These are phyloP conservation scores for Cryphonectria japonica DNA, from an alignment of 2,329 filamentous ascomycete genomes.

Conservation along the genomic window DNA sequence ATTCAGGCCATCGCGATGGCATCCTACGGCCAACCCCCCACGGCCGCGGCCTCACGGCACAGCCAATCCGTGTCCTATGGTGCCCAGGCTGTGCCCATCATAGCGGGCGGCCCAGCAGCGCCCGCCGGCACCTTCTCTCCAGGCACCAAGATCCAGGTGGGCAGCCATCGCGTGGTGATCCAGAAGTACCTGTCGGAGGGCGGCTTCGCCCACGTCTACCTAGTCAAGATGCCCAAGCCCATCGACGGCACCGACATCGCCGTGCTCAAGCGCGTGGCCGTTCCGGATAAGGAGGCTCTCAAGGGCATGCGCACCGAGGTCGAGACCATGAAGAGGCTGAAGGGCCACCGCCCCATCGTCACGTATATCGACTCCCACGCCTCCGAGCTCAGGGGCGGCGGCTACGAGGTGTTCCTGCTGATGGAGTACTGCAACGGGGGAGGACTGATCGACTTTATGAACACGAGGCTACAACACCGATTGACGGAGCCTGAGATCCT, in stretches of 20 bases:
- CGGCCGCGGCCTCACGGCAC: slow-evolving; percentile 36
- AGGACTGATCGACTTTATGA: slow-evolving; percentile 99
- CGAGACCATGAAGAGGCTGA: slow-evolving; percentile 99
- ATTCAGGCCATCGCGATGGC: slow-evolving; percentile 39
- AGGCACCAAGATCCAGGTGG: slow-evolving; percentile 96
- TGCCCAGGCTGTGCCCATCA: slow-evolving; percentile 43
- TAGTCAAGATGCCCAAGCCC: slow-evolving; percentile 81
- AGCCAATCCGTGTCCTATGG: slow-evolving; percentile 40
- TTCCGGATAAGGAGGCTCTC: slow-evolving; percentile 92
- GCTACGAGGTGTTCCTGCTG: slow-evolving; percentile 96
- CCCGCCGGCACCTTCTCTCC: slow-evolving; percentile 88
- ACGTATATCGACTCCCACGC: slow-evolving; percentile 99
- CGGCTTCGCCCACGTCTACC: slow-evolving; percentile 97
- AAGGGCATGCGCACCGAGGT: slow-evolving; percentile 98
- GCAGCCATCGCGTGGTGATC: slow-evolving; percentile 88
- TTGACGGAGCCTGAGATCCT: slow-evolving; percentile 97
- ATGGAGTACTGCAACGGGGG: slow-evolving; percentile 98
- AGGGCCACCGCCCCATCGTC: slow-evolving; percentile 94
- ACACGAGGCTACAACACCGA: slow-evolving; percentile 92
- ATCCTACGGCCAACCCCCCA: slow-evolving; percentile 45
- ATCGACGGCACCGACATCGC: slow-evolving; percentile 79
- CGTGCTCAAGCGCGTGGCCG: slow-evolving; percentile 92
- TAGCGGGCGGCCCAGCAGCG: slow-evolving; percentile 43
- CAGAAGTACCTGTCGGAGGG: slow-evolving; percentile 98
- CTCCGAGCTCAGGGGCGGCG: slow-evolving; percentile 87